Base-by-base conservation (phyloP, 1,139 yeast genomes). In the Saccharomycopsis hybrid region DNA sequence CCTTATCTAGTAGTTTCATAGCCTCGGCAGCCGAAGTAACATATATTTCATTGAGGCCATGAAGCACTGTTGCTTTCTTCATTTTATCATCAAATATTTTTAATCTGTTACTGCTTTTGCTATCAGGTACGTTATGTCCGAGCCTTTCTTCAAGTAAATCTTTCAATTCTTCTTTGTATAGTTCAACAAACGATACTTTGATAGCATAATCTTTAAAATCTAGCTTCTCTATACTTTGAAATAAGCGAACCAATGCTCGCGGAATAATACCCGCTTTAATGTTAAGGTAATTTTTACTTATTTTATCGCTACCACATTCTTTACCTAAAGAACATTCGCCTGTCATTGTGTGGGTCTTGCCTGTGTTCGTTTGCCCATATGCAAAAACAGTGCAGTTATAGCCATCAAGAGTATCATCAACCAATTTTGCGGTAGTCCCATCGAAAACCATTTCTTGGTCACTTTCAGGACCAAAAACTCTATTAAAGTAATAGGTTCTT, bases 331-430 rank as follows among this genome's bases (percentile, higher is more conserved):
- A 51, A 59, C 59, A 11, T 61, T 61, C 81, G 29, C 95, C 95
- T 59, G 88, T 78, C 95, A 88, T 87, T 2, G 96, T 87, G 60
- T 82, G 78, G 0, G 96, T 86, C 60, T 86, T 86, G 2, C 96
- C 95, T 0, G 95, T 83, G 7, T 95, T 95, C 0, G 95, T 87
- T 65, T 87, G 96, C 7, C 96, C 95, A 63, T 87, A 87, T 0
- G 95, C 95, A 59, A 87, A 74, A 3, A 88, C 74, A 0, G 96
- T 85, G 7, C 18, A 36, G 24, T 36, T 13, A 5, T 8, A 5
- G 39, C 39, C 39, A 8, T n/a, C 5, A 9, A 13, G 5, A 36
- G 18, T 13, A 36, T n/a, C 7, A 5, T 9, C 24, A 9, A 36
- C 18, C 5, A 5, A 5, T 5, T 36, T 5, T 8, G 5, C 18